phyloP scores from a whole-genome alignment of 176 grass and related monocot genomes.

The Cymbopogon citratus region DNA sequence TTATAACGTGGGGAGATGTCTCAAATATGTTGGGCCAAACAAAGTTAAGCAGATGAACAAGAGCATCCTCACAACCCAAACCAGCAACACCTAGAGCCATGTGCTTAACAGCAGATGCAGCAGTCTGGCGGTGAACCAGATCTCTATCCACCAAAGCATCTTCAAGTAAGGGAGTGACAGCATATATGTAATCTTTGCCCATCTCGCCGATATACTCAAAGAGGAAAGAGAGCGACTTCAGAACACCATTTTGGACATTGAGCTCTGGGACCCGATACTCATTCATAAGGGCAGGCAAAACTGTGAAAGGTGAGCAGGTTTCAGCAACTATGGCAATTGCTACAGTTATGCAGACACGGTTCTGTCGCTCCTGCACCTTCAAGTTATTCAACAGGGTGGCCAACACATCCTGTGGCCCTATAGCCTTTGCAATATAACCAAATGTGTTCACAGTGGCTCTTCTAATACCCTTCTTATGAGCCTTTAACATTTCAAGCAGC shows the following conservation, averaged over 20 bases:
- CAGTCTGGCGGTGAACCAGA: constrained; percentile 88
- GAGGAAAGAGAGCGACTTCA: constrained; percentile 91
- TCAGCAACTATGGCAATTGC: too few species aligned
- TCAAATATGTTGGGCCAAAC: constrained; percentile 98
- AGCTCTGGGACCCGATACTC: constrained; percentile 90
- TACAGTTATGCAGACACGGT: too few species aligned
- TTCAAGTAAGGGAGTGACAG: constrained; percentile 81
- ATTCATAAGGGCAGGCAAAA: constrained; percentile 14
- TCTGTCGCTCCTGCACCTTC: too few species aligned
- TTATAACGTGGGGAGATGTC: constrained; percentile 87
- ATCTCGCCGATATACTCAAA: constrained; percentile 99
- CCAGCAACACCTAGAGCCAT: constrained; percentile 91
- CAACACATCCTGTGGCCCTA: too few species aligned
- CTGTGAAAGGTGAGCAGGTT: too few species aligned
- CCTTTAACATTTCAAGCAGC: too few species aligned
- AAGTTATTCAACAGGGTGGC: too few species aligned
- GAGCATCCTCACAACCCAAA: constrained; percentile 92
- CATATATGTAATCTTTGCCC: constrained; percentile 98
- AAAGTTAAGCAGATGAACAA: constrained; percentile 92
- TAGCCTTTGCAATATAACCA: too few species aligned
- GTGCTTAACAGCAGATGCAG: constrained; percentile 92
- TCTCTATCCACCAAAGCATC: constrained; percentile 97
- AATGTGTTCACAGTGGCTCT: too few species aligned
- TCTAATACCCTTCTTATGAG: constrained; percentile 26
- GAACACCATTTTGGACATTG: constrained; percentile 92